These are phyloP conservation scores for Salinomyces thailandicus DNA, from an alignment of 2,329 filamentous ascomycete genomes.

Conservation along the genomic window DNA sequence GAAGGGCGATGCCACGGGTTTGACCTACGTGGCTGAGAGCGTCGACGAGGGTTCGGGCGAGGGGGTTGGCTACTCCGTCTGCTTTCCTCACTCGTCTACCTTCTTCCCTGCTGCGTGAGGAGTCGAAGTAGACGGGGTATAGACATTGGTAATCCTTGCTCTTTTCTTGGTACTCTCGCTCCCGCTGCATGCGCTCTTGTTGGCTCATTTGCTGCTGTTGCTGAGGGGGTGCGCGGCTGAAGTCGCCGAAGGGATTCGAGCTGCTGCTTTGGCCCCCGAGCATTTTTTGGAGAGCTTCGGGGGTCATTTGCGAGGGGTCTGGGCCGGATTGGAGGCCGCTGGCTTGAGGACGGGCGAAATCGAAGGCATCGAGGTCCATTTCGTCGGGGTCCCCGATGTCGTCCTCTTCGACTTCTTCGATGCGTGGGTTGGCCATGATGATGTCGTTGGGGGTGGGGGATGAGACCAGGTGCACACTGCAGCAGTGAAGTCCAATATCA, in stretches of 20 bases:
- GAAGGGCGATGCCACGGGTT: slow-evolving; percentile 37
- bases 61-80: slow-evolving; percentile 70
- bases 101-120: slow-evolving; percentile 58
- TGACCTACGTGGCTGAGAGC: slow-evolving; percentile 58
- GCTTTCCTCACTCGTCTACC: slow-evolving; percentile 66
- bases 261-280: slow-evolving; percentile 3
- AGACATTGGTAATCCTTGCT: slow-evolving; percentile 75
- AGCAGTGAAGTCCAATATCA: too few species aligned
- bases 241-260: slow-evolving; percentile 4
- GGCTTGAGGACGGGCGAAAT: slow-evolving; percentile 29
- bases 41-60: slow-evolving; percentile 80
- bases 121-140: slow-evolving; percentile 94
- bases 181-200: slow-evolving; percentile 21
- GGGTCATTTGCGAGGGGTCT: slow-evolving; percentile 13
- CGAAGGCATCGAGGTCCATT: slow-evolving; percentile 63
- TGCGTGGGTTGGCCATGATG: slow-evolving; percentile 68
- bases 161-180: slow-evolving; percentile 41
- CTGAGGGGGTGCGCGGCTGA: slow-evolving; percentile 9
- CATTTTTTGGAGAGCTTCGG: slow-evolving; percentile 18
- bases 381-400: slow-evolving; percentile 70
- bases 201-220: slow-evolving; percentile 27
- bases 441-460: too few species aligned
- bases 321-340: slow-evolving; percentile 12
- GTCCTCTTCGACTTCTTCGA: slow-evolving; percentile 84
- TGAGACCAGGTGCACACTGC: too few species aligned